Conservation (phyloP, 2,329 filamentous ascomycete genomes). For the Clonostachys byssicola region DNA sequence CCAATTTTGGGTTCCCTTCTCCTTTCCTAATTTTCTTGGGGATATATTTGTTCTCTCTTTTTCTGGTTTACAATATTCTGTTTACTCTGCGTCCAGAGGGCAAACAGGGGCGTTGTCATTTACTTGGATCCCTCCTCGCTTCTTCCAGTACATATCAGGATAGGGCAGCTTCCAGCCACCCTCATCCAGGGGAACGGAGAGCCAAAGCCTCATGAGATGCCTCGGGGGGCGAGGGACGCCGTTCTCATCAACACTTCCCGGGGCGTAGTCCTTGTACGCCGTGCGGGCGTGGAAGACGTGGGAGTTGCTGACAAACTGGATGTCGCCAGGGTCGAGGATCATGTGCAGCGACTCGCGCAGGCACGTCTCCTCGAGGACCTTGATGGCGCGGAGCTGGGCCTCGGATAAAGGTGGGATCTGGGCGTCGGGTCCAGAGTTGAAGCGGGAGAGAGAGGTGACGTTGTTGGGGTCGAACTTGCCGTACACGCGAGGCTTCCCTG, state of each 20-base stretch:
- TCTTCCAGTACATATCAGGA: slow-evolving; percentile 76
- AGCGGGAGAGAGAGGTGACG: slow-evolving; percentile 69
- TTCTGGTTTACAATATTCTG: background rate
- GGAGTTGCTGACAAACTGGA: slow-evolving; percentile 78
- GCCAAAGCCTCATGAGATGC: slow-evolving; percentile 80
- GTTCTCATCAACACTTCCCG: background rate
- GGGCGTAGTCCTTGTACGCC: slow-evolving; percentile 52
- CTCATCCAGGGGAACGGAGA: slow-evolving; percentile 76
- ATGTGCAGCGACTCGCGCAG: slow-evolving; percentile 72
- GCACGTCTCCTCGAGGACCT: slow-evolving; percentile 63
- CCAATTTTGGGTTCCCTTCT: too few relatives aligned
- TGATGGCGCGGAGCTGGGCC: slow-evolving; percentile 65
- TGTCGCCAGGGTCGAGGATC: slow-evolving; percentile 82
- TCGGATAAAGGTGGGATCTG: slow-evolving; percentile 39
- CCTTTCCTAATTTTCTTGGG: too few relatives aligned
- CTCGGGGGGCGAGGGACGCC: slow-evolving; percentile 33
- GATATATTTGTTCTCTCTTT: background rate
- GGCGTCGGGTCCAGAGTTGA: slow-evolving; percentile 49
- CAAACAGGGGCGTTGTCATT: slow-evolving; percentile 73
- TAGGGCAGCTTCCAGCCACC: slow-evolving; percentile 85
- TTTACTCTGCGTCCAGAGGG: slow-evolving; percentile 72
- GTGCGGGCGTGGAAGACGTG: slow-evolving; percentile 81
- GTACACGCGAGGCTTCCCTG: slow-evolving; percentile 34
- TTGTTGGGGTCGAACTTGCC: slow-evolving; percentile 92
- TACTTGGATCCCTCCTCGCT: slow-evolving; percentile 85